Evolutionary conservation across 805 yeast species (phyloP), one percentile per base, ranked within the genome.

Genomic region (Metschnikowia santaceciliae): DNA sequence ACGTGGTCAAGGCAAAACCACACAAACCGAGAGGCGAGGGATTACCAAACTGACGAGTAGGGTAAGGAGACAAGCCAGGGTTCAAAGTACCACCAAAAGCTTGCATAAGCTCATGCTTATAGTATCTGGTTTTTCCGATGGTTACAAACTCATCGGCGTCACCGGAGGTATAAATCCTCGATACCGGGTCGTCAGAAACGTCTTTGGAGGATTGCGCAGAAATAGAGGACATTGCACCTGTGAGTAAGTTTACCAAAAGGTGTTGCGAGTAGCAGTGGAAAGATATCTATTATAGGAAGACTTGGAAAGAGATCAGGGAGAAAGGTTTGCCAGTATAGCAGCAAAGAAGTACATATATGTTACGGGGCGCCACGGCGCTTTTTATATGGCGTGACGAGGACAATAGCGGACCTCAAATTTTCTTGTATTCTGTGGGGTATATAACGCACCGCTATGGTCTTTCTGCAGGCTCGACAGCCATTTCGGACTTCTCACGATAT

Each of bases 31-130:
- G 55, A 4, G 62, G 62, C 22, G 62, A 54, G 6, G 62, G 62
- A 41, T 59, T 59, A 46, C 55, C 88, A 58, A 83, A 75, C 55
- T 76, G 76, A 59, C 84, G 83, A 7, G 70, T 63, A 14, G 92
- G 78, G 42, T 55, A 61, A 14, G 71, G 70, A 0, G 66, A 41
- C 14, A 59, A 55, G 38, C 71, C 72, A 3, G 73, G 70, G 50
- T 63, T 66, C 57, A 69, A 63, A 19, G 62, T 61, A 58, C 73
- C 72, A 32, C 72, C 73, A 50, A 70, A 69, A 3, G 74, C 74
- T n/a, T 55, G 52, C 68, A 67, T 66, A 54, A 71, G 62, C 50
- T 71, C 76, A 51, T 64, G 60, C 42, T 65, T 62, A 44, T 59
- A 60, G 58, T 62, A 71, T 37, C 61, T 68, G 30, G 63, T 56